phyloP scores from a whole-genome alignment of 306 rosid genomes.

The Vigna hirtella region DNA sequence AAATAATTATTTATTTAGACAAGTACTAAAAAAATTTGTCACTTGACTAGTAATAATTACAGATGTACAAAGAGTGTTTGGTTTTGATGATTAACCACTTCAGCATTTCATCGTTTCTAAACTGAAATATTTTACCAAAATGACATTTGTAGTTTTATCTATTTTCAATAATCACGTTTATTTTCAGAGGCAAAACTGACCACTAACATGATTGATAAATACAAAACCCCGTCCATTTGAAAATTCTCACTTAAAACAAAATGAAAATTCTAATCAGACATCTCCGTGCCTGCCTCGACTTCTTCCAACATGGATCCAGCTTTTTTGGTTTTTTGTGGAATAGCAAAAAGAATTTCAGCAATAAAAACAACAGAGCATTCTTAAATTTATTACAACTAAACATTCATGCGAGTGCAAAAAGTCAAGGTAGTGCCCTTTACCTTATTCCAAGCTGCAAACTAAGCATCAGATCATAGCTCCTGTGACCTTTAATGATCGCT shows the following conservation, averaged over 20 bases:
- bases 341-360: conserved; percentile 2
- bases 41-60: conserved; percentile 9
- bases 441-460: conserved; percentile 99
- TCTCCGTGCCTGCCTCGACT: background rate
- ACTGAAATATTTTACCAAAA: background rate
- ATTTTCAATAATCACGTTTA: background rate
- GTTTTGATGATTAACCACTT: conserved; percentile 26
- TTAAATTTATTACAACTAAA: conserved; percentile 34
- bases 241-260: background rate
- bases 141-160: conserved; percentile 13
- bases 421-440: conserved; percentile 51
- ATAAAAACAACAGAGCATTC: conserved; percentile 33
- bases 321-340: background rate
- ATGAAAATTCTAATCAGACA: conserved; percentile 19
- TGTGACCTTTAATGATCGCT: conserved; percentile 92
- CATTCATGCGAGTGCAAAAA: conserved; percentile 17
- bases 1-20: background rate
- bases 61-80: background rate
- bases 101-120: conserved; percentile 3
- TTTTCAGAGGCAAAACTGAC: conserved; percentile 1
- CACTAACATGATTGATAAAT: conserved; percentile 27
- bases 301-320: conserved; percentile 14
- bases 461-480: conserved; percentile 97
- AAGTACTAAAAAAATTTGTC: background rate
- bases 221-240: background rate